Evolutionary conservation across 2,329 filamentous ascomycete species (phyloP).

Genomic region (Epichloe sylvatica): DNA sequence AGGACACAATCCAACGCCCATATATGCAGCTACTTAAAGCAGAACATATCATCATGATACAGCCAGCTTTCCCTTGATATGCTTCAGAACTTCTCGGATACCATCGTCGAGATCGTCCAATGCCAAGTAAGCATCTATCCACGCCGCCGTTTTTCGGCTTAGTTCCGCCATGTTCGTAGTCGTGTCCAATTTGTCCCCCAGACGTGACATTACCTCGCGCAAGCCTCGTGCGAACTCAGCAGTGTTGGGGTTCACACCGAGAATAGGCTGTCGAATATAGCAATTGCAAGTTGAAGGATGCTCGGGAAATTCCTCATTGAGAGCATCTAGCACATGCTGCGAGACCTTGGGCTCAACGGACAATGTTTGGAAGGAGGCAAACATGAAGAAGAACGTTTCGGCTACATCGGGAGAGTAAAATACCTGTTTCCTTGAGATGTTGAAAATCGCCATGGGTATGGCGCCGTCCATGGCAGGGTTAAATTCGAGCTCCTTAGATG

Average conservation of each 20-base stretch:
- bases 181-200: slow-evolving; percentile 38
- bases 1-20: not conserved
- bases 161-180: slow-evolving; percentile 33
- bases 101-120: slow-evolving; percentile 39
- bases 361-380: slow-evolving; percentile 53
- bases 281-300: slow-evolving; percentile 54
- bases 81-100: slow-evolving; percentile 40
- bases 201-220: slow-evolving; percentile 45
- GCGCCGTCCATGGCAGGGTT: slow-evolving; percentile 85
- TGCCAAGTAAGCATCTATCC: slow-evolving; percentile 40
- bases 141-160: slow-evolving; percentile 33
- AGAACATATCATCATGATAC: not conserved
- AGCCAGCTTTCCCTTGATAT: slow-evolving; percentile 27
- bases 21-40: not conserved
- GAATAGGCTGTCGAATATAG: slow-evolving; percentile 55
- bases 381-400: slow-evolving; percentile 68
- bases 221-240: slow-evolving; percentile 61
- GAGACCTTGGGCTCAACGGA: slow-evolving; percentile 53
- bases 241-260: slow-evolving; percentile 48
- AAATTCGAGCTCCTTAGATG: slow-evolving; percentile 42
- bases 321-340: slow-evolving; percentile 55
- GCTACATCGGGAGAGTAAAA: slow-evolving; percentile 53
- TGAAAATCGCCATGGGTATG: slow-evolving; percentile 84
- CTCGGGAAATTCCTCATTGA: slow-evolving; percentile 46
- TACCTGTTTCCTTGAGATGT: slow-evolving; percentile 67